Base-by-base conservation (phyloP, 2,329 filamentous ascomycete species). In the Pseudomassariella vexata region DNA sequence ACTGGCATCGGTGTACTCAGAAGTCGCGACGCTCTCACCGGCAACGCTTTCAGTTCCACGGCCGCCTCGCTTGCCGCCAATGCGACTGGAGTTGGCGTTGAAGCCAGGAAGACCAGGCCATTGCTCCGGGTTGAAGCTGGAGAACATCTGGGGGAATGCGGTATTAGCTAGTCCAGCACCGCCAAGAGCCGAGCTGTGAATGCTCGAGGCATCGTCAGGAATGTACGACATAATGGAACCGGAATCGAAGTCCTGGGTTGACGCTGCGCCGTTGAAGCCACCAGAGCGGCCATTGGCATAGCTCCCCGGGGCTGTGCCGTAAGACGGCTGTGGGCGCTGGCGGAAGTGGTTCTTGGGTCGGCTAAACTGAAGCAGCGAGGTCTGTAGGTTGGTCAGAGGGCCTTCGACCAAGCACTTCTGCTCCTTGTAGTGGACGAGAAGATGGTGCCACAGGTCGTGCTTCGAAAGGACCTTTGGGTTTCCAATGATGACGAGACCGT, bases 401-500 rank as follows among this genome's bases (percentile, higher is more conserved):
- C 92, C 92, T 57, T 98, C 92, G 5, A 98, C 92, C 9, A 98
- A 76, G 56, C 90, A 96, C 50, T 94, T 94, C 48, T 80, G 81
- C 56, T 96, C 89, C 68, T 96, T 96, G 73, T 95, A 98, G 59
- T 98, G 92, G 23, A 90, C 73, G 21, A 98, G 70, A 17, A 98
- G 76, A 52, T 89, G 89, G 57, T 98, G 92, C 92, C 92, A 98
- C 23, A 98, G 71, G 41, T 94, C 92, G 56, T 98, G 92, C 69
- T 98, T 98, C 24, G 89, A 92, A 25, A 98, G 67, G 22, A 98
- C 89, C 65, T 96, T 96, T 19, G 92, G 92, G 53, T 98, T 98
- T 42, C 92, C 92, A 7, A 98, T 79, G 52, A 98, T 95, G 38
- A 95, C 92, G 19, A 96, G 69, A 37, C 92, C 92, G 51, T 90